These are phyloP conservation scores for Pulveroboletus sp. DNA, from an alignment of 768 basidiomycete species.

Conservation along the genomic window DNA sequence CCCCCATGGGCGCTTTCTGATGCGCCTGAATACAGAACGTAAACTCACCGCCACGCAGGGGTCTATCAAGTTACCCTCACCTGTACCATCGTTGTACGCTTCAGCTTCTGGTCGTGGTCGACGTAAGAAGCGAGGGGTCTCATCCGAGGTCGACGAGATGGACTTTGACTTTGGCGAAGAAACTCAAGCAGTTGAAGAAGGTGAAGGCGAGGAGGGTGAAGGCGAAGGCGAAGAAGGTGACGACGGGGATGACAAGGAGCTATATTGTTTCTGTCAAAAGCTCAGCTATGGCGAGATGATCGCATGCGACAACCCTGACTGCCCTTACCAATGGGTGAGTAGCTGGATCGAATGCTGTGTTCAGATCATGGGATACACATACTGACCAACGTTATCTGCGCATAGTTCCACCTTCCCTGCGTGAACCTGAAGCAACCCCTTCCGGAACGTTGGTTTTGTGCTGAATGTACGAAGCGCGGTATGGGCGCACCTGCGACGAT, in stretches of 20 bases:
- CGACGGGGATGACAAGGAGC: constrained; percentile 51
- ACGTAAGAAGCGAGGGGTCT: constrained; percentile 34
- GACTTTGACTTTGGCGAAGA: constrained; percentile 34
- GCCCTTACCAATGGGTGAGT: constrained; percentile 60
- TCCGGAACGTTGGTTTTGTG: constrained; percentile 57
- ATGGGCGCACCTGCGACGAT: constrained; percentile 29
- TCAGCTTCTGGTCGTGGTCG: constrained; percentile 29
- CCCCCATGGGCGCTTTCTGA: neutral
- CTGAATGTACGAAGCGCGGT: constrained; percentile 43
- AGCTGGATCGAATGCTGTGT: neutral
- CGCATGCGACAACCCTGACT: constrained; percentile 54
- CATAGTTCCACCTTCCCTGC: constrained; percentile 59
- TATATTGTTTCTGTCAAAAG: constrained; percentile 63
- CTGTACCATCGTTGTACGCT: constrained; percentile 28
- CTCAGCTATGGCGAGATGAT: constrained; percentile 67
- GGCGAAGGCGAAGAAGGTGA: constrained; percentile 41
- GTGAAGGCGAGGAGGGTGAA: constrained; percentile 33
- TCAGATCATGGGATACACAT: neutral
- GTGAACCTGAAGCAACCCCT: constrained; percentile 53
- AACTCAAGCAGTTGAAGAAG: constrained; percentile 27
- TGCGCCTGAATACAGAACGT: constrained; percentile 21
- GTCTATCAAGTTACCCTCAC: constrained; percentile 34
- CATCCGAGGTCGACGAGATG: constrained; percentile 32
- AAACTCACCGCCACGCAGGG: constrained; percentile 26
- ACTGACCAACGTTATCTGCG: constrained; percentile 9